Base-by-base conservation (phyloP, 2,329 filamentous ascomycete species). In the Paraconiothyrium brasiliense region DNA sequence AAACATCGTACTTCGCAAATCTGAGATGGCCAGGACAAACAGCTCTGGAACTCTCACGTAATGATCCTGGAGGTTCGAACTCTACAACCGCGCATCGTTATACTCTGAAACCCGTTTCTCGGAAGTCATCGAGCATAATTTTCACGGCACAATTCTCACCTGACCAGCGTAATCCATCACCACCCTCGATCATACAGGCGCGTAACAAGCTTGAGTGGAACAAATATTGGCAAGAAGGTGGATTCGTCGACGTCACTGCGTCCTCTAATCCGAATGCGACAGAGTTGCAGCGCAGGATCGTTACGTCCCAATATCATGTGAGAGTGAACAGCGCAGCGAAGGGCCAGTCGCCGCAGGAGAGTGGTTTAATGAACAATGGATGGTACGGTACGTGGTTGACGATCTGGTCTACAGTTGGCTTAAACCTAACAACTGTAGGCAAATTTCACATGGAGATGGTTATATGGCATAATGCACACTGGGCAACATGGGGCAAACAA, bases 391-490 rank as follows among this genome's bases (percentile, higher is more conserved):
- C 3, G 51, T 54, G 14, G 14, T 3, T 9, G 8, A 9, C 27
- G 4, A 32, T 24, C 22, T 30, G 22, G 16, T 14, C 37, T 3
- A 14, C 14, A 11, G 13, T 32, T 44, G 14, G 10, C n/a, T 44
- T 9, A 16, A n/a, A 41, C 10, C 51, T 54, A n/a, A 43, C 22
- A 14, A 2, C 4, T n/a, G 7, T 9, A 54, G 51, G 84, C 11
- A 86, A 87, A 60, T 86, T 86, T 64, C 84, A 85, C 61, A 71
- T 86, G 55, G 85, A 87, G 61, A 86, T 86, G 84, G 74, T 81
- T 22, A 76, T 85, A 57, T 87, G 52, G 85, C 84, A 87, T 67
- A 74, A 79, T 0, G 74, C 81, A 9, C 84, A 84, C 47, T 86
- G 85, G 73, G 79, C 79, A 34, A 78, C 84, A 44, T 86, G 84